Base-by-base conservation (phyloP, 2,329 filamentous ascomycete genomes). In the Penicillium sp. region DNA sequence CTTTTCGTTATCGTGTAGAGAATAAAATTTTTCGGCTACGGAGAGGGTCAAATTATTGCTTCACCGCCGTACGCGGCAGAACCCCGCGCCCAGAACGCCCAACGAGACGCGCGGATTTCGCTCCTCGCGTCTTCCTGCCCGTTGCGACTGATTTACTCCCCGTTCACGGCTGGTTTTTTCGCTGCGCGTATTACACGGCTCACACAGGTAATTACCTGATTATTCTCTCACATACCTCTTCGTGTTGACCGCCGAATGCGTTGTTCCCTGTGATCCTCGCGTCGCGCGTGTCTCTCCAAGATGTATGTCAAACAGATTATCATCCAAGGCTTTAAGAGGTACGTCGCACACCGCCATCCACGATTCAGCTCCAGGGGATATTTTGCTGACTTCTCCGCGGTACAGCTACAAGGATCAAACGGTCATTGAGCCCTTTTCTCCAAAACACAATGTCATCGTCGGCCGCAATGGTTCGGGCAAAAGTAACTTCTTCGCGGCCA, bases 261-360 rank as follows among this genome's bases (percentile, higher is more conserved):
- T 53, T 54, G 51, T 55, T 59, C 31, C 53, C 53, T 54, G 46
- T 62, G 51, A 59, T 58, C 49, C 46, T 61, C 62, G 61, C 60
- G 60, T 65, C 61, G 55, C 60, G 59, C 60, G 59, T 64, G 55
- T 59, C 40, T 58, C 52, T 54, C 57, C 70, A 79, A 69, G 62
- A 95, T 96, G 91, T 93, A 95, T 78, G 96, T 98, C 81, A 98
- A 98, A 74, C 93, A 98, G 78, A 96, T 97, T 72, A 97, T 96
- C 72, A 97, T 98, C 69, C 93, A 98, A 73, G 93, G 93, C 83
- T 98, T 98, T 77, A 98, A 98, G 77, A 96, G 90, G 90, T 95
- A 72, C 60, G 73, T 66, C 49, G 27, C 45, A 35, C 24, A 38
- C 6, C 40, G 15, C 20, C n/a, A 32, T 33, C 20, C 3, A 8